Base-by-base conservation (phyloP, 2,329 filamentous ascomycete species). In the Kalaharituber pfeilii region DNA sequence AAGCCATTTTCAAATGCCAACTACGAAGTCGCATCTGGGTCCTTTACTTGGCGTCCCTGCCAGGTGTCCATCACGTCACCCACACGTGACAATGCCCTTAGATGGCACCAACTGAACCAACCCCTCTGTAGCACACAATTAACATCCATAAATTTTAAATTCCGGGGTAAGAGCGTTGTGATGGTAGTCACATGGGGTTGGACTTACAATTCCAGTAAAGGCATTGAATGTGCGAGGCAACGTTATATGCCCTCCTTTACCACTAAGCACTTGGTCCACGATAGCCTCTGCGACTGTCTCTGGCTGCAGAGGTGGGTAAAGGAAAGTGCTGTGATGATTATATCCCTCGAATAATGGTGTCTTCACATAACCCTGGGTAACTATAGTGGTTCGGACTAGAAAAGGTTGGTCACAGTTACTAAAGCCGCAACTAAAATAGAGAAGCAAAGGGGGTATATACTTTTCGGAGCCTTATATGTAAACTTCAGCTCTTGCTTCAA, bases 221-320 rank as follows among this genome's bases (percentile, higher is more conserved):
- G 67, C 53, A 2, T 61, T 62, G 2, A 68, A 71, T 27, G 73
- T 69, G 1, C 66, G 70, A 0, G 80, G 80, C 52, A 77, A 44
- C 22, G 78, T 61, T 20, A 84, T 65, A 66, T 80, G 73, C 1
- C 73, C 75, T 63, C 76, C 79, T 57, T 70, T 66, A 1, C 79
- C 80, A 1, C 62, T 69, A 36, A 81, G 62, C 5, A 84, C 75
- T 63, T 81, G 74, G 57, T 71, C 67, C 0, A 81, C 77, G 51
- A 84, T 72, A 5, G 70, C 74, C 62, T 82, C 77, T 0, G 80
- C 80, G 11, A 85, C 79, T 1, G 75, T 79, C 65, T 79, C 78
- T 0, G 77, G 72, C 59, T 77, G 70, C 56, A 82, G 66, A 28
- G 75, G 63, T 1, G 74, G 75, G 55, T 73, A 64, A n/a, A 79